These are phyloP conservation scores for Neofusicoccum parvum DNA, from an alignment of 2,329 filamentous ascomycete species.

Conservation along the genomic window DNA sequence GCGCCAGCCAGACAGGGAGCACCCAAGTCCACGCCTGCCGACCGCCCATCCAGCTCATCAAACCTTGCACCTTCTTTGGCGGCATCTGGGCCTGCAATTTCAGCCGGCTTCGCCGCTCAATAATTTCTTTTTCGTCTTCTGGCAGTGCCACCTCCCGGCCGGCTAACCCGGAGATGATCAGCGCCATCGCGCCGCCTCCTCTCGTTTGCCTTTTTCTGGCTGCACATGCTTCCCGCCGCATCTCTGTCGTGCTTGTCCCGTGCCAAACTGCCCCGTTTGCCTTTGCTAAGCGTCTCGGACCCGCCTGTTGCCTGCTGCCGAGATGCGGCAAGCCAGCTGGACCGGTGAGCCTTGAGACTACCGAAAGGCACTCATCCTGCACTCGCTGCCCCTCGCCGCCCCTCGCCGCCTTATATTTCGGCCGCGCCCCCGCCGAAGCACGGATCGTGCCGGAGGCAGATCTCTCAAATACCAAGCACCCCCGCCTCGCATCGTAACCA, in stretches of 20 bases:
- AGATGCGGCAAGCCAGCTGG: neutral
- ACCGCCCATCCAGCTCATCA: neutral
- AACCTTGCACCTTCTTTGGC: neutral
- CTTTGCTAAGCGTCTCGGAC: neutral
- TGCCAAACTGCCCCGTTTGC: neutral
- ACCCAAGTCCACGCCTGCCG: neutral
- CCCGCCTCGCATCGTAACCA: neutral
- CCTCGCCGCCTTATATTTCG: neutral
- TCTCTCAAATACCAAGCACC: neutral
- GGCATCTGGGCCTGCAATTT: conserved; percentile 9
- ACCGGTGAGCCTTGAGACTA: neutral
- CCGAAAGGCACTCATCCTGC: neutral
- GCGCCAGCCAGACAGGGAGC: conserved; percentile 1
- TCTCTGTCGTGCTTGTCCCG: neutral
- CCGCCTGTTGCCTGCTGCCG: neutral
- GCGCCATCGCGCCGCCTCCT: neutral
- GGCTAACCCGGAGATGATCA: conserved; percentile 11
- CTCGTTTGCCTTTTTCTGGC: conserved; percentile 5
- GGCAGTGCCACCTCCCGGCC: neutral
- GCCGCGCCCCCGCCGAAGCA: conserved; percentile 1
- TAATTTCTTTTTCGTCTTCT: conserved; percentile 1
- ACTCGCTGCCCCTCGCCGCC: neutral
- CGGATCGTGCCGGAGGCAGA: conserved; percentile 4
- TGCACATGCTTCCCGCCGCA: neutral
- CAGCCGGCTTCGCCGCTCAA: conserved; percentile 1